phyloP scores from a whole-genome alignment of 129 eudicot genomes.

The Artemisia tridentata region DNA sequence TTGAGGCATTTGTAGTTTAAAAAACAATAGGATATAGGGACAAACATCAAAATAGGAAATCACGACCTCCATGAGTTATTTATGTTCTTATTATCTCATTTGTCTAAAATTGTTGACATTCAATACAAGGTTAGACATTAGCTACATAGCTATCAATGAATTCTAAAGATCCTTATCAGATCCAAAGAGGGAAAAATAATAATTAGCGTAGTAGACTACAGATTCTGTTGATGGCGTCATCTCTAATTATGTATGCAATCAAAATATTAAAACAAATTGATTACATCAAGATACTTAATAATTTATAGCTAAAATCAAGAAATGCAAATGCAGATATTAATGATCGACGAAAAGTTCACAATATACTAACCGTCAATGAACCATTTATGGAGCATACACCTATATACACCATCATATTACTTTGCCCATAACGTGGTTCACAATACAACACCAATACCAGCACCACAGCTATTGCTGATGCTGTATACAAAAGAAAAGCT shows the following conservation, averaged over 20 bases:
- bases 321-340: background rate
- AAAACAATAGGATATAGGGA: too few relatives aligned
- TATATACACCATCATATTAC: slow-evolving; percentile 83
- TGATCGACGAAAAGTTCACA: slow-evolving; percentile 5
- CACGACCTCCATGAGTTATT: too few relatives aligned
- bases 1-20: too few relatives aligned
- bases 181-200: too few relatives aligned
- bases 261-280: background rate
- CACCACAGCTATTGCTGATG: slow-evolving; percentile 71
- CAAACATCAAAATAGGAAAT: too few relatives aligned
- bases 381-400: slow-evolving; percentile 92
- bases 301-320: background rate
- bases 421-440: slow-evolving; percentile 86
- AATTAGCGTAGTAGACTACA: too few relatives aligned
- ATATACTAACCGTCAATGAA: slow-evolving; percentile 79
- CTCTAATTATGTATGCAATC: background rate
- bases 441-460: slow-evolving; percentile 76
- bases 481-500: slow-evolving; percentile 86
- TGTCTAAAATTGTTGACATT: too few relatives aligned
- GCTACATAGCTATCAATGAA: too few relatives aligned
- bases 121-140: too few relatives aligned
- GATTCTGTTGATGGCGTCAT: too few relatives aligned
- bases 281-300: background rate
- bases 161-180: too few relatives aligned
- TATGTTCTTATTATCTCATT: too few relatives aligned